A percentile compares a stretch with the other conserved stretches of the same genome.
Conservation (phyloP, 1,284 basidiomycete species). For the Naganishia cerealis region DNA sequence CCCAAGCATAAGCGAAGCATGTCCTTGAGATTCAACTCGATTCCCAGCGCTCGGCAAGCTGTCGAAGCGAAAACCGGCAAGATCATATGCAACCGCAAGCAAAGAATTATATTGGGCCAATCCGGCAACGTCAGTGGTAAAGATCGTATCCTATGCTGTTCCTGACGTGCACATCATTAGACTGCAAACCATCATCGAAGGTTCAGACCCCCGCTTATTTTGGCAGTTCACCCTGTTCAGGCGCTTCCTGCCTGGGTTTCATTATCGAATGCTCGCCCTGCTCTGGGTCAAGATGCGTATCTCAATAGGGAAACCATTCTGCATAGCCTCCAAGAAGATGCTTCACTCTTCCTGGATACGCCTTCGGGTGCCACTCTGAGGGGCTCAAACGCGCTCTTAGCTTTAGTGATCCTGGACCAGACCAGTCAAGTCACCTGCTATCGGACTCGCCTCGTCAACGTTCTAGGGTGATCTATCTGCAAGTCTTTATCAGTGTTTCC, state of each 20-base stretch:
- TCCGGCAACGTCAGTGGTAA: neutral
- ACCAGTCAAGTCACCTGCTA: too few species aligned
- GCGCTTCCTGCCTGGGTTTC: neutral
- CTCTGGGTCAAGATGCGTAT: neutral
- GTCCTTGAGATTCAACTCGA: slow-evolving; percentile 14
- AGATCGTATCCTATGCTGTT: neutral
- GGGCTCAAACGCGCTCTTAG: slow-evolving; percentile 23
- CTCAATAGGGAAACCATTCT: neutral
- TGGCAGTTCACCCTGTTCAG: neutral
- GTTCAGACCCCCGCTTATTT: neutral
- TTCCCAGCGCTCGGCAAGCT: slow-evolving; percentile 20
- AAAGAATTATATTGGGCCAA: neutral
- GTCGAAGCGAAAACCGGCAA: slow-evolving; percentile 11
- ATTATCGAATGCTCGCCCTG: neutral
- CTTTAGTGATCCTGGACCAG: slow-evolving; percentile 28
- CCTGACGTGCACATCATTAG: neutral
- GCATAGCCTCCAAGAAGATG: neutral
- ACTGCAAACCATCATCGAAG: neutral
- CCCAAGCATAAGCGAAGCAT: neutral
- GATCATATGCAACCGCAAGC: neutral
- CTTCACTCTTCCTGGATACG: neutral
- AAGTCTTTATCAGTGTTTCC: too few species aligned
- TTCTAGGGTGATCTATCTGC: too few species aligned
- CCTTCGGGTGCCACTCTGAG: neutral
- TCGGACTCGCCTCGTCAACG: too few species aligned